Conservation (phyloP, 768 basidiomycete genomes). For the Strobilomyces dryophilus region DNA sequence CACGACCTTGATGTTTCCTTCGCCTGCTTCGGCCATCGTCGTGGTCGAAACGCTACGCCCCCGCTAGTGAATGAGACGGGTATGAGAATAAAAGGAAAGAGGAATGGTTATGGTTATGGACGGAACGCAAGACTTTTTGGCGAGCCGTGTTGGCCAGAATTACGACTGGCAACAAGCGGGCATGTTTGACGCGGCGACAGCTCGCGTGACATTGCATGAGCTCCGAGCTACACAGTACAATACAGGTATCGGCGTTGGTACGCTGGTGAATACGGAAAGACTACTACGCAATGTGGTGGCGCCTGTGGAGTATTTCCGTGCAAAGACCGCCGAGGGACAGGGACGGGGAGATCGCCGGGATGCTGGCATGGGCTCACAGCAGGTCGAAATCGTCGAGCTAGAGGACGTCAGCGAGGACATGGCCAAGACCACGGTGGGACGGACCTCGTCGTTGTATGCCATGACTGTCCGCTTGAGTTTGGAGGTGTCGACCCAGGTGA, state of each 20-base stretch:
- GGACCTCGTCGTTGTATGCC: slow-evolving; percentile 93
- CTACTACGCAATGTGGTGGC: background rate
- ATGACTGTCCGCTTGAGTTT: slow-evolving; percentile 95
- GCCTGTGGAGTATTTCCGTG: background rate
- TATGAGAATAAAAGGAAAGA: slow-evolving; percentile 3
- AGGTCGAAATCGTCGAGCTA: slow-evolving; percentile 95
- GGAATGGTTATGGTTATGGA: slow-evolving; percentile 4
- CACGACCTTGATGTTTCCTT: slow-evolving; percentile 90
- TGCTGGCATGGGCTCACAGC: slow-evolving; percentile 39
- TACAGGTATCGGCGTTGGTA: background rate
- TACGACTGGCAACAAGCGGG: background rate
- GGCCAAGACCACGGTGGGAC: slow-evolving; percentile 11
- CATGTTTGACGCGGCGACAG: slow-evolving; percentile 13
- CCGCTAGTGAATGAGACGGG: slow-evolving; percentile 11
- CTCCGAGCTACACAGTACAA: background rate
- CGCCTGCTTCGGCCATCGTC: slow-evolving; percentile 70
- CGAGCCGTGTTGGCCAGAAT: background rate
- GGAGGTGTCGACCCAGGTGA: slow-evolving; percentile 98
- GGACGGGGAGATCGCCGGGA: background rate
- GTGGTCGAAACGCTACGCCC: slow-evolving; percentile 14
- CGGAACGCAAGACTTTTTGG: background rate
- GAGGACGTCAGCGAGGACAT: slow-evolving; percentile 13
- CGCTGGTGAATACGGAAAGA: background rate
- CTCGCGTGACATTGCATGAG: slow-evolving; percentile 19
- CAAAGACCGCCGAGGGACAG: slow-evolving; percentile 3